These are phyloP conservation scores for Phytophthora sansomeana DNA, from an alignment of 352 stramenopile species.

Conservation along the genomic window DNA sequence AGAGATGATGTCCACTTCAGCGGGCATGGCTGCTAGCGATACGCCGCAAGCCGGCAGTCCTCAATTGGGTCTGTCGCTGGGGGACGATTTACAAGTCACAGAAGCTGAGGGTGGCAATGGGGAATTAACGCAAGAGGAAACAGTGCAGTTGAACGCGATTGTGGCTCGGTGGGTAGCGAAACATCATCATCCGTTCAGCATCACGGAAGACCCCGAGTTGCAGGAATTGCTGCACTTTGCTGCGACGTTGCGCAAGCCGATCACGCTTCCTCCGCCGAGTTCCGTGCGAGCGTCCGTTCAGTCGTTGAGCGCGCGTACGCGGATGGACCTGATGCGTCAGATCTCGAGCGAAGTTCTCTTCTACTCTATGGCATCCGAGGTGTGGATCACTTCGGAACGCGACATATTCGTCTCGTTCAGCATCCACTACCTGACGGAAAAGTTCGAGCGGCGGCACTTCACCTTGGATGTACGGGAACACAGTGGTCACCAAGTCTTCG, in stretches of 20 bases:
- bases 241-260: constrained; percentile 42
- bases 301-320: constrained; percentile 50
- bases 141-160: constrained; percentile 50
- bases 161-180: constrained; percentile 60
- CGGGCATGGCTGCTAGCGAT: background rate
- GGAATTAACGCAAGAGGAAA: constrained; percentile 46
- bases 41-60: constrained; percentile 5
- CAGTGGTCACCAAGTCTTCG: constrained; percentile 45
- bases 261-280: constrained; percentile 44
- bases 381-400: constrained; percentile 54
- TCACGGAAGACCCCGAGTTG: constrained; percentile 55
- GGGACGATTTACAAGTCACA: constrained; percentile 8
- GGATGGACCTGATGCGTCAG: constrained; percentile 52
- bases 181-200: constrained; percentile 53
- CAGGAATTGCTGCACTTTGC: constrained; percentile 55
- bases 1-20: constrained; percentile 6
- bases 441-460: constrained; percentile 52
- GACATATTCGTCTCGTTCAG: constrained; percentile 60
- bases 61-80: constrained; percentile 10
- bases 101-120: constrained; percentile 9
- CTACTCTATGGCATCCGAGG: constrained; percentile 55
- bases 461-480: constrained; percentile 58
- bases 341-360: constrained; percentile 56
- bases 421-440: constrained; percentile 54
- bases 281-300: constrained; percentile 54